Base-by-base conservation (phyloP, 179 eudicot genomes). In the Actinidia chinensis region DNA sequence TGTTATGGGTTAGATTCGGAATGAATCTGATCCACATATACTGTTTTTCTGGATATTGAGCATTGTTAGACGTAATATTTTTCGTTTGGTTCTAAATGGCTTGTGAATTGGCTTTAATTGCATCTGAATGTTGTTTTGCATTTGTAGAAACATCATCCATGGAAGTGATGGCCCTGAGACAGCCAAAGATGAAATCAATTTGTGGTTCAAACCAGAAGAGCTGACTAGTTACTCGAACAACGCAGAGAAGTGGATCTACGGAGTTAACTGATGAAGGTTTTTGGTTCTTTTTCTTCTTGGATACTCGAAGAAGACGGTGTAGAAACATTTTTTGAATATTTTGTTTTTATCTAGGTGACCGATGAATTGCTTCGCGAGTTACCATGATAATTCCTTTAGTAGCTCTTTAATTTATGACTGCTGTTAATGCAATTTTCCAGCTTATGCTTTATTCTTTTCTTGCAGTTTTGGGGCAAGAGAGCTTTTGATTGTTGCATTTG, bases 111-210 rank as follows among this genome's bases (percentile, higher is more conserved):
- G 17, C 58, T 70, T 70, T 2, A 5, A 70, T 25, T 70, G 73
- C 58, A 70, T 70, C 59, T 22, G 56, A 69, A 69, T 69, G 42
- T 42, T 51, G 46, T 33, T 71, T 33, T 50, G 14, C 40, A 3
- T 68, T 33, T 48, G 59, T 18, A 71, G 60, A 79, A 95, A 95
- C 70, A 94, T 95, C 58, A 94, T 95, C 74, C 99, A 95, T 71
- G 99, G 99, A 60, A 95, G 99, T 63, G 99, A 95, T 81, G 99
- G 99, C 36, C 97, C 96, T 4, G 99, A 95, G 88, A 95, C 99
- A 0, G 99, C 99, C 64, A 90, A 92, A 86, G 93, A 94, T 79
- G 99, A 95, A 81, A 95, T 95, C 68, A 86, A 77, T 52, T 80
- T 95, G 52, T 95, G 99, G 99, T 93, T 95, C 82, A 93, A 95